Evolutionary conservation across 257 asterid species (phyloP).

Genomic region (Scutellaria galericulata): DNA sequence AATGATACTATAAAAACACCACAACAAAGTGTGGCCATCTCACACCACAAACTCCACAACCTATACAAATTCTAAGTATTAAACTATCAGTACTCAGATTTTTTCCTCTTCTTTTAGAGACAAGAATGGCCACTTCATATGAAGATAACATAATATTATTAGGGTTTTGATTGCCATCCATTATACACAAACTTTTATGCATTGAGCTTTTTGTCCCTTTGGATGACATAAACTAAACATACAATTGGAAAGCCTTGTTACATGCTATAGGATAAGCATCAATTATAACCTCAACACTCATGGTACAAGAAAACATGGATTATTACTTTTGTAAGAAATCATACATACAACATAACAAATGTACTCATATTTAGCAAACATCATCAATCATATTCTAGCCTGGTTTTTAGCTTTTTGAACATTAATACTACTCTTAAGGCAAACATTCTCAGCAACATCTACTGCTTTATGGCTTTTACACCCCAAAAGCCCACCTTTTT

Average conservation of each 20-base stretch:
- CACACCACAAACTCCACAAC: slow-evolving; percentile 5
- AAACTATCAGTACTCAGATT: background rate
- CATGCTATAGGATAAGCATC: background rate
- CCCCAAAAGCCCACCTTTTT: slow-evolving; percentile 60
- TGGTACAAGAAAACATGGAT: background rate
- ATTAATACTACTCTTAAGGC: slow-evolving; percentile 37
- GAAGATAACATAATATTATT: slow-evolving; percentile 33
- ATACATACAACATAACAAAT: background rate
- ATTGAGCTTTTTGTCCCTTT: slow-evolving; percentile 38
- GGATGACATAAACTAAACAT: slow-evolving; percentile 34
- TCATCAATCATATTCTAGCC: background rate
- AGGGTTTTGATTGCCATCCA: slow-evolving; percentile 29
- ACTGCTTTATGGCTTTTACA: slow-evolving; percentile 67
- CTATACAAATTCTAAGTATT: slow-evolving; percentile 30
- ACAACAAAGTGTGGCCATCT: slow-evolving; percentile 29
- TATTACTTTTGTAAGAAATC: slow-evolving; percentile 8
- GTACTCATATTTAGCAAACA: background rate
- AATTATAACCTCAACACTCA: background rate
- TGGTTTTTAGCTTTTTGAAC: slow-evolving; percentile 20
- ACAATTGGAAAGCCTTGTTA: slow-evolving; percentile 31
- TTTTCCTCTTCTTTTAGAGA: slow-evolving; percentile 19
- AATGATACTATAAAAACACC: background rate
- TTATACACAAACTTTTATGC: slow-evolving; percentile 28
- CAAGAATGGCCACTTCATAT: slow-evolving; percentile 34
- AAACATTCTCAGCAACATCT: slow-evolving; percentile 53